Evolutionary conservation across 192 early-diverging fungal species (phyloP).

Genomic region (Coemansia sp.): DNA sequence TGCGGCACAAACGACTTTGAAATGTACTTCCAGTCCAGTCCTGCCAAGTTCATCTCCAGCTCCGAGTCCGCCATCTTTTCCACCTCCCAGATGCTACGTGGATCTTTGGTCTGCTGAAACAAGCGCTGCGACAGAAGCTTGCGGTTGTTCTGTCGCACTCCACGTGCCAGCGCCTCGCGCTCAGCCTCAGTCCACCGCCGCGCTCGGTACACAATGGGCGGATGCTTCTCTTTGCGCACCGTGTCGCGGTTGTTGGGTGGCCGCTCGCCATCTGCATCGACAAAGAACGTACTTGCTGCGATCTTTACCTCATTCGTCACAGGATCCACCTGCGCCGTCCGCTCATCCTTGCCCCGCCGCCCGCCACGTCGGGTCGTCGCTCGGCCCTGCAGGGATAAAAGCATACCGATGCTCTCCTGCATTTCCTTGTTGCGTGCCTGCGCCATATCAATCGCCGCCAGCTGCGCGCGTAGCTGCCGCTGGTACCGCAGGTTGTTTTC

Average conservation of each 20-base stretch:
- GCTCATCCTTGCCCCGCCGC: slow-evolving; percentile 29
- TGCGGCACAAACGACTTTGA: slow-evolving; percentile 59
- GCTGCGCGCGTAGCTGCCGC: slow-evolving; percentile 37
- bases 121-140: slow-evolving; percentile 51
- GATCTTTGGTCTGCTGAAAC: slow-evolving; percentile 49
- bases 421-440: slow-evolving; percentile 51
- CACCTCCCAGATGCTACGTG: slow-evolving; percentile 51
- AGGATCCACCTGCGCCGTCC: slow-evolving; percentile 28
- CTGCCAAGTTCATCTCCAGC: slow-evolving; percentile 55
- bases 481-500: slow-evolving; percentile 55
- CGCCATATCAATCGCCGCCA: slow-evolving; percentile 55
- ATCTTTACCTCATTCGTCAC: slow-evolving; percentile 36
- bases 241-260: slow-evolving; percentile 57
- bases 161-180: slow-evolving; percentile 52
- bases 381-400: slow-evolving; percentile 46
- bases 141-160: slow-evolving; percentile 55
- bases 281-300: slow-evolving; percentile 32
- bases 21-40: slow-evolving; percentile 53
- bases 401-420: slow-evolving; percentile 36
- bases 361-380: slow-evolving; percentile 37
- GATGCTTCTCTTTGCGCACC: slow-evolving; percentile 46
- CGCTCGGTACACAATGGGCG: slow-evolving; percentile 51
- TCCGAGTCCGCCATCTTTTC: slow-evolving; percentile 41
- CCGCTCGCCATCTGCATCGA: slow-evolving; percentile 35
- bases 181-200: slow-evolving; percentile 58